Evolutionary conservation across 192 early-diverging fungal species (phyloP).

Genomic region (Diversispora epigaea): DNA sequence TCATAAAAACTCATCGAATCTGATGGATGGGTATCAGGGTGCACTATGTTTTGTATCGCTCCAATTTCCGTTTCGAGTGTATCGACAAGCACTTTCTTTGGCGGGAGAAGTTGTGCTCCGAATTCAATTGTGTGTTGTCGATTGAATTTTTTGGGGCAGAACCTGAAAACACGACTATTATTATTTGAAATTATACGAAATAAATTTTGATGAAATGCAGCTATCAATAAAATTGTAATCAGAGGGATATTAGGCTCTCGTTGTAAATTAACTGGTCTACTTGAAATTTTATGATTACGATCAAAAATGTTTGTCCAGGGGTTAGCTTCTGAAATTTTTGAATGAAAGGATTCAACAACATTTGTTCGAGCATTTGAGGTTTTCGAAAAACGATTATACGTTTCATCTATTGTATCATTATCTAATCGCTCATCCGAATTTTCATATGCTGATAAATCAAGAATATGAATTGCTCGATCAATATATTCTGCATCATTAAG

Average conservation of each 20-base stretch:
- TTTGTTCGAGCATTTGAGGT: too few species aligned
- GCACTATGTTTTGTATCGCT: conserved; percentile 18
- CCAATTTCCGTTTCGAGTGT: conserved; percentile 32
- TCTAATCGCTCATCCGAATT: neutral
- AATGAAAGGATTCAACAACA: too few species aligned
- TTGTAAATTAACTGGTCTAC: neutral
- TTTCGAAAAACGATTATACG: too few species aligned
- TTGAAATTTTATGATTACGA: conserved; percentile 26
- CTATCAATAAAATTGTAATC: conserved; percentile 21
- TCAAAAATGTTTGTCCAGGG: conserved; percentile 35
- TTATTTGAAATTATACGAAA: neutral
- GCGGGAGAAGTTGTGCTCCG: conserved; percentile 16
- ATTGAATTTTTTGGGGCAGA: conserved; percentile 26
- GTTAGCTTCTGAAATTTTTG: neutral
- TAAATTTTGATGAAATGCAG: conserved; percentile 35
- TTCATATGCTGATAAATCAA: neutral
- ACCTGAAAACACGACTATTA: conserved; percentile 1
- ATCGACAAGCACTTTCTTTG: conserved; percentile 17
- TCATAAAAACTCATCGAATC: neutral
- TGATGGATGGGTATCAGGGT: neutral
- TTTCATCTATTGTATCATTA: neutral
- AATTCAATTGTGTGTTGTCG: conserved; percentile 33
- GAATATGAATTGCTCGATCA: neutral
- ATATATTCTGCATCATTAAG: neutral
- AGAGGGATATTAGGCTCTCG: conserved; percentile 29